Evolutionary conservation across 2,329 filamentous ascomycete genomes (phyloP), one percentile per base, ranked within the genome.

Genomic region (Ascochyta rabiei): DNA sequence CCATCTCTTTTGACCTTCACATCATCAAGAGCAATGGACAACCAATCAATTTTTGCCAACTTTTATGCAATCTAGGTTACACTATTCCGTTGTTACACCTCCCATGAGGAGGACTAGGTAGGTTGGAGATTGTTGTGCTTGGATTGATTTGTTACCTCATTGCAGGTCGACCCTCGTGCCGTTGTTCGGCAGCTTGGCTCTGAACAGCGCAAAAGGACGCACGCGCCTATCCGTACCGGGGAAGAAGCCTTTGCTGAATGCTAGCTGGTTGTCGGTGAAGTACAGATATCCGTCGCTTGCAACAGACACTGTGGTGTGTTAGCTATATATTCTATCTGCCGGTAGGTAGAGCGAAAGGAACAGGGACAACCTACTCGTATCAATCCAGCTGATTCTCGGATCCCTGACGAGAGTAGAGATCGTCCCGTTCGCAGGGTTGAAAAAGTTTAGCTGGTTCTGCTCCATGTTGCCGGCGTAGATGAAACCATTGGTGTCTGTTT

Each of bases 261-360:
- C 71, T 16, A 83, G 69, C 69, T 83, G 81, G 50, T 84, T 84
- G 33, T 77, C 77, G 0, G 80, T 84, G 57, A 82, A 83, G 62
- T 84, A 83, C 1, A 83, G 61, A 59, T 82, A 81, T 0, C 81
- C 80, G 60, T 82, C 78, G 3, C 69, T 71, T 2, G 69, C 75
- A 3, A 75, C 70, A 3, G 74, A 74, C 59, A 80, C 66, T 70
- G 9, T 6, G 9, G 0, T 9, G 13, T 1, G 19, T 54, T 35
- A 55, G 50, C 31, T n/a, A 10, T 30, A 23, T 13, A 3, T 16
- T 8, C 16, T 10, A 3, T 18, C 35, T 33, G 23, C 2, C n/a
- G 7, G 16, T 16, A 24, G 19, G 28, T 6, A 9, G 2, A 19
- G 12, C 28, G 28, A 30, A 30, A 30, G 3, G 4, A 30, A 15